These are phyloP conservation scores for Telopea speciosissima DNA, from an alignment of 177 flowering plant genomes.

Conservation along the genomic window DNA sequence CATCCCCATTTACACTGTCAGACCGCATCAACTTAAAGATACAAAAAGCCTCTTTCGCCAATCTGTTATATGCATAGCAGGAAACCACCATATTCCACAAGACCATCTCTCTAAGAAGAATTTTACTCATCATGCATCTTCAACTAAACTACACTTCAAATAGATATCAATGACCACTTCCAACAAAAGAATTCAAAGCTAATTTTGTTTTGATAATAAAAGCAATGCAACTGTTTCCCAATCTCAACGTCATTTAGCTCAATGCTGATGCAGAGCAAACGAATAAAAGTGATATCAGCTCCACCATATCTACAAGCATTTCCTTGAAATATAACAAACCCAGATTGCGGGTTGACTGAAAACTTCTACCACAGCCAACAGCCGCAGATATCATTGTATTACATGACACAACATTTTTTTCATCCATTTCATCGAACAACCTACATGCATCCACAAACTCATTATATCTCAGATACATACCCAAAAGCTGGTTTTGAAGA, in stretches of 20 bases:
- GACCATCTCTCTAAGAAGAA: conserved; percentile 37
- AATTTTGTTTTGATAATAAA: conserved; percentile 32
- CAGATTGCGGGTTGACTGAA: no score
- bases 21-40: conserved; percentile 37
- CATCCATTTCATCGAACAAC: conserved; percentile 53
- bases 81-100: conserved; percentile 67
- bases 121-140: conserved; percentile 42
- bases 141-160: conserved; percentile 40
- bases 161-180: conserved; percentile 45
- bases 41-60: conserved; percentile 32
- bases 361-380: no score
- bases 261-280: conserved; percentile 32
- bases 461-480: conserved; percentile 35
- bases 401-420: conserved; percentile 49
- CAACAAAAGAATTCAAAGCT: conserved; percentile 29
- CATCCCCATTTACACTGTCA: conserved; percentile 41
- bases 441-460: conserved; percentile 25
- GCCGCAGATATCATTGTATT: conserved; percentile 48
- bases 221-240: conserved; percentile 49
- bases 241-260: conserved; percentile 25
- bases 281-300: conserved; percentile 40
- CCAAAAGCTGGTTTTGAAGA: conserved; percentile 38
- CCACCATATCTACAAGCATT: conserved; percentile 41
- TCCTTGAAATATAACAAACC: conserved; percentile 37
- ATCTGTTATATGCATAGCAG: conserved; percentile 40